A percentile compares a stretch with the other conserved stretches of the same genome.
Conservation (phyloP, 176 grass and related monocot species). For the Calamus simplicifolius region DNA sequence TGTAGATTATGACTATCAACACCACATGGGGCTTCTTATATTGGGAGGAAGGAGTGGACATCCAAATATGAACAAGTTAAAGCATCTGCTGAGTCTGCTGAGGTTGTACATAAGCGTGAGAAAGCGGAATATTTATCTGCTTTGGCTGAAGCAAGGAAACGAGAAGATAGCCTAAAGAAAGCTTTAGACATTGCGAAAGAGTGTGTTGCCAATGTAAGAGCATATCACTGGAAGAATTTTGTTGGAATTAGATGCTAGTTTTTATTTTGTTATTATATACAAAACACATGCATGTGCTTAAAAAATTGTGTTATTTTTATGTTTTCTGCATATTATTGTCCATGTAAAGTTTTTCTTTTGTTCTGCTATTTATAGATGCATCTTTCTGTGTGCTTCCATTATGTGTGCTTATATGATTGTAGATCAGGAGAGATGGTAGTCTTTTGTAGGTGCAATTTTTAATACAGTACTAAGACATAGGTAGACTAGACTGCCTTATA, state of each 20-base stretch:
- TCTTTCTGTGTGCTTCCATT: no score
- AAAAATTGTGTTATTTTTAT: no score
- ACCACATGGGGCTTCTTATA: constrained; percentile 78
- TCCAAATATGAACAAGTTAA: constrained; percentile 68
- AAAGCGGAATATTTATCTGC: constrained; percentile 40
- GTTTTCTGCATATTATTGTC: no score
- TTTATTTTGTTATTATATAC: not conserved
- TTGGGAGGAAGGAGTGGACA: constrained; percentile 53
- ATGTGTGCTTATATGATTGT: no score
- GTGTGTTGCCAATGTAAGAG: constrained; percentile 63
- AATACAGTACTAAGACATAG: no score
- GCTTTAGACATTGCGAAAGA: constrained; percentile 71
- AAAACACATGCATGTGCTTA: no score
- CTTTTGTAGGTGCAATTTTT: no score
- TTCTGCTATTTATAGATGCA: no score
- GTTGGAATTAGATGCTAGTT: not conserved
- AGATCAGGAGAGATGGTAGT: no score
- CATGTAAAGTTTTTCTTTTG: no score
- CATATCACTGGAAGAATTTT: constrained; percentile 1
- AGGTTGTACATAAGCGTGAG: constrained; percentile 60
- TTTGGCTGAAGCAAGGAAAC: constrained; percentile 60
- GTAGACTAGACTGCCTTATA: no score
- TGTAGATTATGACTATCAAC: constrained; percentile 83
- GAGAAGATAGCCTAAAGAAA: constrained; percentile 67
- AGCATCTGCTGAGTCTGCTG: constrained; percentile 40